Conservation (phyloP, 371 early-diverging fungal genomes). For the Nematocida ausubeli region DNA sequence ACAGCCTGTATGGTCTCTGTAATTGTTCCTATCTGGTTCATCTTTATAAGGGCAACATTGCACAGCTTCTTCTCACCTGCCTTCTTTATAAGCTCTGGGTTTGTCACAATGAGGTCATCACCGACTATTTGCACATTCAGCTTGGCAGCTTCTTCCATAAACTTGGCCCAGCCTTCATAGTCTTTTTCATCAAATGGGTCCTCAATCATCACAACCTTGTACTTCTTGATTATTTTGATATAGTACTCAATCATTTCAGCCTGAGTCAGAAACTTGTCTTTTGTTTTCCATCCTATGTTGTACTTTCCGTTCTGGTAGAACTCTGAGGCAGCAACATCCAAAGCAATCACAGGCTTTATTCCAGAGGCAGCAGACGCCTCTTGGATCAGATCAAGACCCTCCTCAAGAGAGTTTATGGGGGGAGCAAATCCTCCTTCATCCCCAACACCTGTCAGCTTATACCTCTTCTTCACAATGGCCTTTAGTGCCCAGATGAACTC, state of each 20-base stretch:
- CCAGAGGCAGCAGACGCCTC: constrained; percentile 83
- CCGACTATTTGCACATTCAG: constrained; percentile 81
- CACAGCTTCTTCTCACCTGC: constrained; percentile 86
- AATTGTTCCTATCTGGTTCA: constrained; percentile 96
- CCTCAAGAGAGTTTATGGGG: constrained; percentile 82
- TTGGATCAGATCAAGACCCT: constrained; percentile 84
- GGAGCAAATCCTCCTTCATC: constrained; percentile 99
- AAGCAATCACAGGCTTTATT: constrained; percentile 77
- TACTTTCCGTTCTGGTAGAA: constrained; percentile 54
- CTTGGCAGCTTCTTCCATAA: constrained; percentile 70
- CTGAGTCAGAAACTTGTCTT: constrained; percentile 68
- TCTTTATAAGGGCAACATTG: constrained; percentile 89
- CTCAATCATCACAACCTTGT: constrained; percentile 82
- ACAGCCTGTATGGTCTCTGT: constrained; percentile 85
- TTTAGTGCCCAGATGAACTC: constrained; percentile 90
- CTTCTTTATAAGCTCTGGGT: constrained; percentile 79
- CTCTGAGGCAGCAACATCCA: constrained; percentile 91
- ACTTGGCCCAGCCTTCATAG: constrained; percentile 80
- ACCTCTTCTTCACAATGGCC: constrained; percentile 85
- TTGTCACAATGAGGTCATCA: constrained; percentile 95
- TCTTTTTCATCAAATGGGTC: constrained; percentile 99
- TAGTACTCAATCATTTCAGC: constrained; percentile 78
- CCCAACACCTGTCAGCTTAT: constrained; percentile 93
- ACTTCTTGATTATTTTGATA: constrained; percentile 75
- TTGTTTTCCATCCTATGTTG: constrained; percentile 24